Percentiles rank a stretch among this genome's conserved stretches.
These are phyloP conservation scores for Plasmodium vinckei DNA, from an alignment of 169 alveolate genomes.

Conservation along the genomic window DNA sequence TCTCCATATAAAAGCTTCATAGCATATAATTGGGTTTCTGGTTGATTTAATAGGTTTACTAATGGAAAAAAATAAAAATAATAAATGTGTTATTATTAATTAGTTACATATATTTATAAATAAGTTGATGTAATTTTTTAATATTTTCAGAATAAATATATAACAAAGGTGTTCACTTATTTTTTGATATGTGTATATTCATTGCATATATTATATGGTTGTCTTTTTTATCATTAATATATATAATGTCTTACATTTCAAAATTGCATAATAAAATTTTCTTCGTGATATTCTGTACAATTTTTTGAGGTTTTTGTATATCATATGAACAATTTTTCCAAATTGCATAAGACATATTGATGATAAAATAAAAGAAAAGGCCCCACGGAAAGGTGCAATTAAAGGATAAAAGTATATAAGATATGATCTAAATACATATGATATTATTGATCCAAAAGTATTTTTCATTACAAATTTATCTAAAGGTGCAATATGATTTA, in stretches of 20 bases:
- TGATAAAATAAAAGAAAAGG: conserved; percentile 64
- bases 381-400: conserved; percentile 71
- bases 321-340: conserved; percentile 34
- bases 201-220: too few species aligned
- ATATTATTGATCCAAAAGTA: conserved; percentile 51
- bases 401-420: conserved; percentile 58
- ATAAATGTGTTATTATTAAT: not conserved
- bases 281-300: conserved; percentile 48
- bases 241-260: conserved; percentile 23
- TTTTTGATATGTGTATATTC: not conserved
- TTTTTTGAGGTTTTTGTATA: conserved; percentile 33
- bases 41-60: conserved; percentile 30
- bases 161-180: not conserved
- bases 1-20: conserved; percentile 66
- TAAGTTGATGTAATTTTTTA: too few species aligned
- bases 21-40: conserved; percentile 38
- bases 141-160: too few species aligned
- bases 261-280: conserved; percentile 11
- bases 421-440: conserved; percentile 61
- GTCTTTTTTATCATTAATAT: too few species aligned
- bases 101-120: too few species aligned
- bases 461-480: conserved; percentile 55
- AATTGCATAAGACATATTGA: conserved; percentile 53
- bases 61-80: not conserved
- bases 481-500: conserved; percentile 53